phyloP scores from a whole-genome alignment of 148 eudicot species.

The Oxyria digyna region DNA sequence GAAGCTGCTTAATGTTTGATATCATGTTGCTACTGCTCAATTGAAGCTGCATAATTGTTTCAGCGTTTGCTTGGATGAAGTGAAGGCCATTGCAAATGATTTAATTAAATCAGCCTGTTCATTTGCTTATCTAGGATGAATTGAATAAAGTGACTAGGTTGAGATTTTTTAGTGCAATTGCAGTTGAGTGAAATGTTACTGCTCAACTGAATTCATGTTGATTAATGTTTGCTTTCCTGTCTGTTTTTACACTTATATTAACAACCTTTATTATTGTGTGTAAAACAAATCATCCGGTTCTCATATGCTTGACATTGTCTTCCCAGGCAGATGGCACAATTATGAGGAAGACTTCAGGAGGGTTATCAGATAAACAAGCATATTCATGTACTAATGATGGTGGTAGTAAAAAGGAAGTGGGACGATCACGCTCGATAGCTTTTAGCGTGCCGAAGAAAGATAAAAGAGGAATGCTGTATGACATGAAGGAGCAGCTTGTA shows the following conservation, averaged over 20 bases:
- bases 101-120: too few relatives aligned
- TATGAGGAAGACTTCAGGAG: conserved; percentile 1
- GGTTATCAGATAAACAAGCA: conserved; percentile 1
- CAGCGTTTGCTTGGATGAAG: too few relatives aligned
- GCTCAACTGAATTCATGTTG: background rate
- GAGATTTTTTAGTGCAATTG: background rate
- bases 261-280: background rate
- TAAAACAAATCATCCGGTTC: background rate
- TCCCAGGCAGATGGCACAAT: conserved; percentile 10
- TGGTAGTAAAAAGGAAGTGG: background rate
- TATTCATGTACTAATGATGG: background rate
- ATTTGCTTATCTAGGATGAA: too few relatives aligned
- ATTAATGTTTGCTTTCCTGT: background rate
- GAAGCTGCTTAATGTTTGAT: too few relatives aligned
- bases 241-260: background rate
- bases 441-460: conserved; percentile 5
- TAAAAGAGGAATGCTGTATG: conserved; percentile 8
- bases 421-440: conserved; percentile 3
- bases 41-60: too few relatives aligned
- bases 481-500: conserved; percentile 12
- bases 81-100: too few relatives aligned
- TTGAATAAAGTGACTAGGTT: too few relatives aligned
- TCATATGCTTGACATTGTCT: background rate
- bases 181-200: background rate
- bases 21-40: too few relatives aligned